phyloP scores from a whole-genome alignment of 192 early-diverging fungal species.

The Coemansia javaensis region DNA sequence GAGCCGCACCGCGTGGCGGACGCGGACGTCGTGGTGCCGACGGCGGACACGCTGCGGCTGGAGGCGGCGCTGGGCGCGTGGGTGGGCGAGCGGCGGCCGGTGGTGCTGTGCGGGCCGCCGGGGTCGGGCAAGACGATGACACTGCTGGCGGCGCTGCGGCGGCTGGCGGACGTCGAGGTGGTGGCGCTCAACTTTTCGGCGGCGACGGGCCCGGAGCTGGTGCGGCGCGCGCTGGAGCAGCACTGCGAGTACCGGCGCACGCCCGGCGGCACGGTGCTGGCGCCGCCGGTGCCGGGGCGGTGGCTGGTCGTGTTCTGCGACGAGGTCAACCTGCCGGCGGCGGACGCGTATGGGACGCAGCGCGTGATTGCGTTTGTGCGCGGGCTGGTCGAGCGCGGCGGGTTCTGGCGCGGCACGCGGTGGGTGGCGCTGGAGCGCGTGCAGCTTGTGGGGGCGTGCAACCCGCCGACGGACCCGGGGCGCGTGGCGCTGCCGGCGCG shows the following conservation, averaged over 20 bases:
- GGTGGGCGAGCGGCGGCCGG: conserved; percentile 91
- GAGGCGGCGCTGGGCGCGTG: conserved; percentile 94
- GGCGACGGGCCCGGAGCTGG: conserved; percentile 92
- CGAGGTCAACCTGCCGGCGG: conserved; percentile 97
- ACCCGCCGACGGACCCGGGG: conserved; percentile 98
- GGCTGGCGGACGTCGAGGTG: conserved; percentile 92
- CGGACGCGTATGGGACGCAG: conserved; percentile 97
- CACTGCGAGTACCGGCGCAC: conserved; percentile 98
- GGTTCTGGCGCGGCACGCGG: conserved; percentile 87
- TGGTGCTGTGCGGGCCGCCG: conserved; percentile 97
- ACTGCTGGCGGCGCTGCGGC: conserved; percentile 89
- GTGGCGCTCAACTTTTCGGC: conserved; percentile 98
- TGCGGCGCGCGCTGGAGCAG: conserved; percentile 94
- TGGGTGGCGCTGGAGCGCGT: conserved; percentile 97
- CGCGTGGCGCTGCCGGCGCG: conserved; percentile 92
- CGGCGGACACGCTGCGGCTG: conserved; percentile 95
- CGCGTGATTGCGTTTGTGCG: conserved; percentile 95
- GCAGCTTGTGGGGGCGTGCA: conserved; percentile 99
- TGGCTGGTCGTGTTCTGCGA: conserved; percentile 99
- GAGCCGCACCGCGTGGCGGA: conserved; percentile 87
- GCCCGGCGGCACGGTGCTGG: conserved; percentile 80
- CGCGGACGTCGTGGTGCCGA: conserved; percentile 95
- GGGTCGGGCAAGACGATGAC: conserved; percentile 99
- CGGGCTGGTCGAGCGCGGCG: conserved; percentile 90
- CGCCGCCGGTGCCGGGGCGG: conserved; percentile 75